These are phyloP conservation scores for Apiospora marii DNA, from an alignment of 2,329 filamentous ascomycete genomes.

Conservation along the genomic window DNA sequence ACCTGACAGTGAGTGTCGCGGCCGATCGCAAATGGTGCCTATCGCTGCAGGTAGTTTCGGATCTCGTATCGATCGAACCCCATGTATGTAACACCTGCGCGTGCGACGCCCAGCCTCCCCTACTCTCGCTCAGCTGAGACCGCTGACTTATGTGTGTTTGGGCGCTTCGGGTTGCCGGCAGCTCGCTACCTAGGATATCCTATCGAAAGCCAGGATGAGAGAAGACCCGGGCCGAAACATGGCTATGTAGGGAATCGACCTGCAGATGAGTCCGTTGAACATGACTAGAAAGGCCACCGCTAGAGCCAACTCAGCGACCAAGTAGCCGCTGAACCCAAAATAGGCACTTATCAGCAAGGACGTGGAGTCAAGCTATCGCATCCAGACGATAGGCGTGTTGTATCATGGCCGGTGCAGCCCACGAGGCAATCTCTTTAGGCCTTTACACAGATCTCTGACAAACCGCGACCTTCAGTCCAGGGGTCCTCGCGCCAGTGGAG, in stretches of 20 bases:
- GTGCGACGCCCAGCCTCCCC: not conserved
- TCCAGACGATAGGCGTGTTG: not conserved
- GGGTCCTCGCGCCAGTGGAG: not conserved
- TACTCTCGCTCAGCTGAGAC: not conserved
- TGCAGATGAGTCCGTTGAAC: not conserved
- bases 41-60: not conserved
- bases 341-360: not conserved
- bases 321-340: not conserved
- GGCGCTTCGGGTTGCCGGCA: not conserved
- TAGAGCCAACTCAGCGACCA: not conserved
- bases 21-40: not conserved
- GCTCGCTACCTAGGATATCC: not conserved
- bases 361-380: not conserved
- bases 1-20: too few species aligned
- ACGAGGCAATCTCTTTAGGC: not conserved
- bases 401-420: not conserved
- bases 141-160: not conserved
- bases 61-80: not conserved
- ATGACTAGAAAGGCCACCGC: not conserved
- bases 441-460: conserved; percentile 20
- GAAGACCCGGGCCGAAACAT: too few species aligned
- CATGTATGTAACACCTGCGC: not conserved
- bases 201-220: not conserved
- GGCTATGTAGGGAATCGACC: not conserved
- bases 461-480: not conserved